phyloP scores from a whole-genome alignment of 2,329 filamentous ascomycete species.

The Ceratocystis destructans region DNA sequence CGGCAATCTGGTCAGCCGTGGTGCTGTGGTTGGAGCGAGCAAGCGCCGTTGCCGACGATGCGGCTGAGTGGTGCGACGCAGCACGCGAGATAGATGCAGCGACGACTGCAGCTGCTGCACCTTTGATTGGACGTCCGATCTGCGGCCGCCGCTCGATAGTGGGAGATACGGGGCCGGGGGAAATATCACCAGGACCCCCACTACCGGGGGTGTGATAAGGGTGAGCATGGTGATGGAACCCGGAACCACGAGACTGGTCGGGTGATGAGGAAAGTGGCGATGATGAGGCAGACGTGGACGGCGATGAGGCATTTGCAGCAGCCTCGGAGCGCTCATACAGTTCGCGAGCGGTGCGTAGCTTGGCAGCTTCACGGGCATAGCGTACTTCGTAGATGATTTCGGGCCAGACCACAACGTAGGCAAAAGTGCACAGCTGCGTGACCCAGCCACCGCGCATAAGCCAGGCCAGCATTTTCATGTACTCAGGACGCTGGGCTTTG shows the following conservation, averaged over 20 bases:
- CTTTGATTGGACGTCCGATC: conserved; percentile 20
- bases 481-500: conserved; percentile 62
- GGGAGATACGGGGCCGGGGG: conserved; percentile 10
- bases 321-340: conserved; percentile 11
- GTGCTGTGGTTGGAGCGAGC: conserved; percentile 25
- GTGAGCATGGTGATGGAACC: not conserved
- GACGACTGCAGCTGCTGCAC: conserved; percentile 20
- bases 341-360: conserved; percentile 30
- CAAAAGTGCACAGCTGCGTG: conserved; percentile 81
- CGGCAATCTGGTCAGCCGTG: conserved; percentile 43
- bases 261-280: not conserved
- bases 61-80: conserved; percentile 5
- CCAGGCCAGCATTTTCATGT: conserved; percentile 87
- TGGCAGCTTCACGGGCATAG: conserved; percentile 53
- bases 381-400: conserved; percentile 73
- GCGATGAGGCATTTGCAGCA: conserved; percentile 21
- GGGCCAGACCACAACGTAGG: conserved; percentile 71
- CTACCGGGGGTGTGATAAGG: conserved; percentile 14
- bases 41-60: conserved; percentile 16
- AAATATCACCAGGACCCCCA: not conserved
- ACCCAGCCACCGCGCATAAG: conserved; percentile 87
- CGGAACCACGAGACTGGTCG: not conserved
- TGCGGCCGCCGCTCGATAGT: conserved; percentile 12
- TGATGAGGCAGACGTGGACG: conserved; percentile 6
- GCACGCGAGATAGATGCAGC: conserved; percentile 16